Evolutionary conservation across 23 red algal species (phyloP).

Genomic region (Gracilaria gracilis): DNA sequence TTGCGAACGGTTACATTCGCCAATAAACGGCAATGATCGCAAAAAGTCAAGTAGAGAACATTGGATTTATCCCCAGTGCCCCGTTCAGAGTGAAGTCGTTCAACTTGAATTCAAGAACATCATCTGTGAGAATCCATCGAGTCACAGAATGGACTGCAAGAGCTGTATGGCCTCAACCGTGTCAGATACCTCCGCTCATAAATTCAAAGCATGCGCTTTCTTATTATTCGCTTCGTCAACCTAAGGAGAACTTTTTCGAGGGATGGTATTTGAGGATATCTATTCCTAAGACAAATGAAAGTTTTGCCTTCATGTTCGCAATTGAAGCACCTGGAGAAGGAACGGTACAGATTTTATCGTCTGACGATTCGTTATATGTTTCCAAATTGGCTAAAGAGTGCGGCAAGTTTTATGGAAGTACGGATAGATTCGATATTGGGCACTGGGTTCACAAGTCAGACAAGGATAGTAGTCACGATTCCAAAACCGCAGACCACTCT

Average conservation of each 20-base stretch:
- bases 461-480: not conserved
- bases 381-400: not conserved
- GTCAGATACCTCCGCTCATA: constrained; percentile 7
- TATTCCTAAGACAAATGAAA: constrained; percentile 12
- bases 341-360: constrained; percentile 45
- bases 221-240: not conserved
- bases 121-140: not conserved
- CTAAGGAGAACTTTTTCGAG: constrained; percentile 42
- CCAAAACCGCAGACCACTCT: not conserved
- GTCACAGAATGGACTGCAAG: not conserved
- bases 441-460: constrained; percentile 40
- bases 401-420: constrained; percentile 23
- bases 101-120: not conserved
- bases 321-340: constrained; percentile 45
- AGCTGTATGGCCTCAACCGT: not conserved
- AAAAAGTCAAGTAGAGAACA: not conserved
- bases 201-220: constrained; percentile 14
- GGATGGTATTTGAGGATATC: constrained; percentile 70
- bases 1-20: too few species aligned
- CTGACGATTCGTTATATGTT: constrained; percentile 45
- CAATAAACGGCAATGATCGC: too few species aligned
- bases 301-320: constrained; percentile 67
- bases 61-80: not conserved
- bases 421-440: constrained; percentile 19
- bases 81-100: not conserved